Evolutionary conservation across 345 rosid species (phyloP), one percentile per base, ranked within the genome.

Genomic region (Trapa bicornis): DNA sequence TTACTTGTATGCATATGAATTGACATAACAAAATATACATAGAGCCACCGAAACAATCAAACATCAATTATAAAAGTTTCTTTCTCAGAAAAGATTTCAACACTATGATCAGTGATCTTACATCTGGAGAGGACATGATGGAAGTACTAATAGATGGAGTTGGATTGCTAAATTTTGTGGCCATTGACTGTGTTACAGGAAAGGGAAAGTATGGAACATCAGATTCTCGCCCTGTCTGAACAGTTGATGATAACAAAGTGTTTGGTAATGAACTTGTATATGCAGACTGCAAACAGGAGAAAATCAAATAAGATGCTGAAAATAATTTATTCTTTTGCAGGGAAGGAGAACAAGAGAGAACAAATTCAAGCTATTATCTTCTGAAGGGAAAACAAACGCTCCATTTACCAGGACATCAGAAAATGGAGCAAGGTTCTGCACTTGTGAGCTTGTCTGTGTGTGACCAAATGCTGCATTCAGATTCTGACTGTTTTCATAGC

Each of bases 201-300:
- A 94, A 87, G 11, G 97, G 87, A 48, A 96, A 89, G 72, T 87
- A 91, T 72, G 86, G 84, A 63, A 86, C 83, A 47, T 94, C 99
- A 68, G 83, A 84, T 74, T 90, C 97, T 82, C 96, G 84, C 10
- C 73, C 95, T 56, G 79, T 73, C 77, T 87, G 99, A 66, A 76
- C 85, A 73, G 82, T 76, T 73, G 96, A 84, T 48, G 91, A 80
- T 85, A 94, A 68, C 73, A 90, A 80, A 35, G 83, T 72, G 76
- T 81, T 83, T 62, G 96, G 94, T 77, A 89, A 73, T n/a, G 96
- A 77, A 79, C 83, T 84, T 54, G 89, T 64, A 74, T 91, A 89
- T 3, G 80, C 88, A 76, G 87, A 89, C 87, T 74, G 85, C 67
- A 77, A 66, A 3, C 41, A 53, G n/a, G 9, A 45, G 4, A 66